Percentiles rank a stretch among this genome's conserved stretches.
Conservation (phyloP, 1,284 basidiomycete species). For the Farysia itapuensis region DNA sequence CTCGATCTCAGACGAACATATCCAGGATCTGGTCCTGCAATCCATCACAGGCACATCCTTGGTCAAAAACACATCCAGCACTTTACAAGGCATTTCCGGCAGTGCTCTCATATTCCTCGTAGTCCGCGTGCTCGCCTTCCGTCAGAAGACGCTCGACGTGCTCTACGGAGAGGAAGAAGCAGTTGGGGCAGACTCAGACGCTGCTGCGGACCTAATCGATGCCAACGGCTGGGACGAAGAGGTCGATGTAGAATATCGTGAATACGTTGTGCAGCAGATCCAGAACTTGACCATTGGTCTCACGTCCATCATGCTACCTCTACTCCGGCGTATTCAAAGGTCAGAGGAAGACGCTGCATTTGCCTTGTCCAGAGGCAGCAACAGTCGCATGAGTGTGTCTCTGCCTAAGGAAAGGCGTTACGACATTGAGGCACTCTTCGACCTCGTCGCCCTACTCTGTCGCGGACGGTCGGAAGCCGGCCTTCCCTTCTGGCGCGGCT, state of each 20-base stretch:
- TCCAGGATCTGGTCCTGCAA: conserved; percentile 39
- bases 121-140: conserved; percentile 58
- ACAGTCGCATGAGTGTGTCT: conserved; percentile 9
- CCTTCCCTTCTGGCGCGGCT: conserved; percentile 50
- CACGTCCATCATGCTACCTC: conserved; percentile 47
- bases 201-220: conserved; percentile 42
- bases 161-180: conserved; percentile 67
- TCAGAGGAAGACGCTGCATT: conserved; percentile 57
- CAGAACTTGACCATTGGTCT: conserved; percentile 42
- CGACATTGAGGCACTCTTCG: conserved; percentile 59
- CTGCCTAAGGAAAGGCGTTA: conserved; percentile 53
- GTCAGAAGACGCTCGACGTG: conserved; percentile 51
- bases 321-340: conserved; percentile 55
- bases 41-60: conserved; percentile 37
- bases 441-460: conserved; percentile 52
- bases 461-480: conserved; percentile 48
- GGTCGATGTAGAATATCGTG: conserved; percentile 51
- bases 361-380: conserved; percentile 28
- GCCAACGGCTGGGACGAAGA: conserved; percentile 59
- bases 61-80: conserved; percentile 64
- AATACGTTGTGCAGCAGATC: conserved; percentile 54
- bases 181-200: conserved; percentile 35
- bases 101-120: conserved; percentile 79
- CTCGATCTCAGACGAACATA: conserved; percentile 39
- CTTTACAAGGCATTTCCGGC: conserved; percentile 72